phyloP scores from a whole-genome alignment of 345 rosid genomes.

The Dovyalis caffra region DNA sequence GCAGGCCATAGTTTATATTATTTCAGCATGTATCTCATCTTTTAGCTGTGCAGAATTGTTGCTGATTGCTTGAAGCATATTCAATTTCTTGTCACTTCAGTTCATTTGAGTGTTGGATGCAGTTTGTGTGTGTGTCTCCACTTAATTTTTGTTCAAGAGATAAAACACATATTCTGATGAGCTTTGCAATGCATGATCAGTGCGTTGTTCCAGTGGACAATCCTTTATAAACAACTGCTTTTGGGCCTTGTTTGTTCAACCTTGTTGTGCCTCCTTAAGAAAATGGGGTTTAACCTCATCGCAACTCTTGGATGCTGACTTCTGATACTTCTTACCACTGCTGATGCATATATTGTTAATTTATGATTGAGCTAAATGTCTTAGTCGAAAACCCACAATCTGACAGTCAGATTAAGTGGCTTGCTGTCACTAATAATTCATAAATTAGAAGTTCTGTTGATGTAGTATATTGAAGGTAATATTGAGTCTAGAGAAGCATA shows the following conservation, averaged over 20 bases:
- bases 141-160: not conserved
- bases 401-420: not conserved
- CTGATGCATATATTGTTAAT: not conserved
- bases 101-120: not conserved
- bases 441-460: not conserved
- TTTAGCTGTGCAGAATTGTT: not conserved
- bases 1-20: not conserved
- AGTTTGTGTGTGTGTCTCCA: not conserved
- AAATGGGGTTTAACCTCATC: not conserved
- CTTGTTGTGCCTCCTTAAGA: not conserved
- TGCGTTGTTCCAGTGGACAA: not conserved
- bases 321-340: not conserved
- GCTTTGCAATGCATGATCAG: not conserved
- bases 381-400: not conserved
- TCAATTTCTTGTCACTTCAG: not conserved
- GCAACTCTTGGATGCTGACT: not conserved
- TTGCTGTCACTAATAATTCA: not conserved
- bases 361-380: not conserved
- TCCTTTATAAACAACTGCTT: not conserved
- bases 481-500: not conserved
- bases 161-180: not conserved
- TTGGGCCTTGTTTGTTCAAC: not conserved
- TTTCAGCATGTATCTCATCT: not conserved
- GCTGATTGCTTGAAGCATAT: not conserved
- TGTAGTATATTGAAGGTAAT: not conserved